Evolutionary conservation across 257 asterid genomes (phyloP), one percentile per base, ranked within the genome.

Genomic region (Fraxinus quadrangulata): DNA sequence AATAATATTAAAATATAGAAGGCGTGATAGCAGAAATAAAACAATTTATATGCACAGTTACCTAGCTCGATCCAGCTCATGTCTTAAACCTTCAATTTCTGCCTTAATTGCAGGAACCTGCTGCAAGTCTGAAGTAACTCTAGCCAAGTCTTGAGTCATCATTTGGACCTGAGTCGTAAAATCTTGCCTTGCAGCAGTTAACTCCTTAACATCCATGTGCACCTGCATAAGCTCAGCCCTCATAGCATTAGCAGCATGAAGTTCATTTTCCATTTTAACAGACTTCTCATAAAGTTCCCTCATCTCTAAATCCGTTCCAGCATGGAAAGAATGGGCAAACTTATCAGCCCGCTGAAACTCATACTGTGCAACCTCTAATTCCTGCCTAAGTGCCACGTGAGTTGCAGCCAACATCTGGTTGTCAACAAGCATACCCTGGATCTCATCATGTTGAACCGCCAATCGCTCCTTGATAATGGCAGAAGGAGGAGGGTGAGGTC

Each of bases 331-430:
- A n/a, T 83, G 92, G 8, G 96, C 96, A 86, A 79, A 92, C 56
- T 91, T 88, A 84, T 95, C 96, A 0, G 96, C 94, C 39, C 91
- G 87, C 80, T 89, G 97, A 76, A 95, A 90, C 72, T 93, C 98
- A 70, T 83, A 81, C 79, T 92, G 99, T 0, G 92, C 85, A 72
- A 83, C 92, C 87, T 93, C 99, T 69, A 89, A 28, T 77, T 95
- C 99, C 82, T 95, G 98, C 78, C 88, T 88, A 36, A 95, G 94
- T 0, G 98, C 99, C 80, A 95, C 98, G 24, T 95, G 99, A 4
- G 99, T 93, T 34, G 99, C 99, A 73, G 98, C 96, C 75, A 95
- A 81, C 80, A 96, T 84, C 91, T 95, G 99, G 82, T 95, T 95
- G 80, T 95, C 98, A 77, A 86, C 81, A 69, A 95, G 89, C 75